Evolutionary conservation across 768 basidiomycete genomes (phyloP), one percentile per base, ranked within the genome.

Genomic region (Kwoniella heveanensis): DNA sequence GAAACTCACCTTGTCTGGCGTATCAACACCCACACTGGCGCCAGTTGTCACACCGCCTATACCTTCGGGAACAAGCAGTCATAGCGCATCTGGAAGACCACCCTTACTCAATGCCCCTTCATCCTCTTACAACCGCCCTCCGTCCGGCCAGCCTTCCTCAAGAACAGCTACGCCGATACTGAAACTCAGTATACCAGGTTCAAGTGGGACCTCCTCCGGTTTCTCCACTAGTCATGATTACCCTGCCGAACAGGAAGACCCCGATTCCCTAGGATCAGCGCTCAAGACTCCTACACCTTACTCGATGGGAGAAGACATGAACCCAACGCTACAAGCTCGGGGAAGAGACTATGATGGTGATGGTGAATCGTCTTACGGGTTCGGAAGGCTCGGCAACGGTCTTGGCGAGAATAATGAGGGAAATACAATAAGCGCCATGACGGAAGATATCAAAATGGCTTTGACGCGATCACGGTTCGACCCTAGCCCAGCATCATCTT

Each of bases 311-410:
- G 72, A 71, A 60, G 74, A 76, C 50, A 25, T 54, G 24, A 76
- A 76, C 54, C 74, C 74, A 0, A 76, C 74, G 2, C 26, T 76
- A 2, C 56, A 65, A 56, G 65, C 74, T 25, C 47, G 74, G 15
- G 66, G 65, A 13, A 53, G 39, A 25, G 66, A 68, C n/a, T 65
- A 71, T 44, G 74, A 73, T 37, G 64, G 59, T 29, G 72, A 67
- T 52, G 72, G 69, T 21, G 72, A 71, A 60, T 68, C 68, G 15
- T 60, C 59, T n/a, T 76, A 76, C 54, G 74, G 74, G 3, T 76
- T 67, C 51, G 73, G 73, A 9, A 17, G 53, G 37, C 21, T 67
- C 1, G 61, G 59, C n/a, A 69, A 65, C 54, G 71, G 69, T 10
- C 39, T 64, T 25, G 37, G 46, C 15, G 61, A 48, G 12, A 37